Percentiles rank a stretch among this genome's conserved stretches.
phyloP scores from a whole-genome alignment of 108 stramenopile species.

The Asterionellopsis glacialis region DNA sequence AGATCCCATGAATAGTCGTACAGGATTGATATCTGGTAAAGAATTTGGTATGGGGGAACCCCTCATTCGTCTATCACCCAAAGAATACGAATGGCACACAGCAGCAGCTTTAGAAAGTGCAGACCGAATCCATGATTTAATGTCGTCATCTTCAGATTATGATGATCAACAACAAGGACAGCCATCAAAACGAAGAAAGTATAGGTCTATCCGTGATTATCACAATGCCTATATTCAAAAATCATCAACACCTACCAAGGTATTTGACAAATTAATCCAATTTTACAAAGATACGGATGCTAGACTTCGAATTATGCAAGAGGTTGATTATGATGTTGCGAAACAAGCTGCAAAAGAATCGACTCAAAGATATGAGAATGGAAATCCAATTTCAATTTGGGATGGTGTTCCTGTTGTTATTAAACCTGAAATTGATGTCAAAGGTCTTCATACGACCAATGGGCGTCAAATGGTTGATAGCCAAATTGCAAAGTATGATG shows the following conservation, averaged over 20 bases:
- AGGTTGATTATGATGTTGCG: slow-evolving; percentile 1
- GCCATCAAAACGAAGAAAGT: neutral
- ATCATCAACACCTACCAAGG: slow-evolving; percentile 1
- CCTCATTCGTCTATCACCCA: neutral
- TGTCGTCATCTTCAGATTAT: neutral
- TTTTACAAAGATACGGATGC: neutral
- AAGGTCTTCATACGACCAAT: slow-evolving; percentile 4
- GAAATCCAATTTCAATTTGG: slow-evolving; percentile 12
- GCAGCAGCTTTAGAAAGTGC: neutral
- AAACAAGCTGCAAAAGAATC: slow-evolving; percentile 11
- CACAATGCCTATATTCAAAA: slow-evolving; percentile 1
- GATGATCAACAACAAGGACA: neutral
- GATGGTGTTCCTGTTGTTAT: slow-evolving; percentile 40
- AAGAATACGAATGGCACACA: neutral
- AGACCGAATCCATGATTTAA: neutral
- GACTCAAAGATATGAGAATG: slow-evolving; percentile 4
- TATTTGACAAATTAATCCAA: slow-evolving; percentile 5
- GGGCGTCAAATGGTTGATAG: slow-evolving; percentile 7
- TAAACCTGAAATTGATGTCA: slow-evolving; percentile 22
- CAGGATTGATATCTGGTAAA: too few species aligned
- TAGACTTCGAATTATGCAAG: slow-evolving; percentile 4
- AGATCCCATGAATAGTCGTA: too few species aligned
- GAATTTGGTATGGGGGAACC: neutral
- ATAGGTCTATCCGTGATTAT: slow-evolving; percentile 13
- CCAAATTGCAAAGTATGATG: slow-evolving; percentile 11